phyloP scores from a whole-genome alignment of 768 basidiomycete genomes.

The Xerocomellus dryophilus region DNA sequence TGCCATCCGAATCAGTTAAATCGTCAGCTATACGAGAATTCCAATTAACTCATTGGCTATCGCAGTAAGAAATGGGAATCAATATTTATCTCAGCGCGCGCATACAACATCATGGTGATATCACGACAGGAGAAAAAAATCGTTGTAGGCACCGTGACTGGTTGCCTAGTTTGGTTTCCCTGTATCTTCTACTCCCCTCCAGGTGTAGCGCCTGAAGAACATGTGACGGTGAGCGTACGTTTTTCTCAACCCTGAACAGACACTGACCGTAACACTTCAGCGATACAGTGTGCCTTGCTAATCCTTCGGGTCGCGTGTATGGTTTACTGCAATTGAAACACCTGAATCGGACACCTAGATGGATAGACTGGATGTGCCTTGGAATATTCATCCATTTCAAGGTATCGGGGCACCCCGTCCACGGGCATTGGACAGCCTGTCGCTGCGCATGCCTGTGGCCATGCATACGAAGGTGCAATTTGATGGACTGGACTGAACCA shows the following conservation, averaged over 20 bases:
- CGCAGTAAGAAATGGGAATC: background rate
- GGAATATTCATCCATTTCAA: constrained; percentile 5
- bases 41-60: background rate
- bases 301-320: constrained; percentile 3
- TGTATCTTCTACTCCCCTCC: background rate
- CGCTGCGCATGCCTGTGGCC: constrained; percentile 2
- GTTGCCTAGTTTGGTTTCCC: no score
- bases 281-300: constrained; percentile 1
- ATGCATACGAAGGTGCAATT: constrained; percentile 10
- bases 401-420: constrained; percentile 5
- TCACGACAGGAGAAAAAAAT: background rate
- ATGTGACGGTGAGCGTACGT: background rate
- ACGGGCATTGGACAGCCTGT: constrained; percentile 2
- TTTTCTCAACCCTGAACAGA: background rate
- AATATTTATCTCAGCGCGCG: background rate
- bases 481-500: background rate
- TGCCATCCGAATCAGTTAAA: background rate
- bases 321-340: constrained; percentile 3
- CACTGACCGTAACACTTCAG: constrained; percentile 1
- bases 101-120: background rate
- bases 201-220: background rate
- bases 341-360: background rate
- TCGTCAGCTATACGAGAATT: background rate
- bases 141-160: no score
- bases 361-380: constrained; percentile 6